Evolutionary conservation across 345 rosid genomes (phyloP).

Genomic region (Dipteronia sinensis): DNA sequence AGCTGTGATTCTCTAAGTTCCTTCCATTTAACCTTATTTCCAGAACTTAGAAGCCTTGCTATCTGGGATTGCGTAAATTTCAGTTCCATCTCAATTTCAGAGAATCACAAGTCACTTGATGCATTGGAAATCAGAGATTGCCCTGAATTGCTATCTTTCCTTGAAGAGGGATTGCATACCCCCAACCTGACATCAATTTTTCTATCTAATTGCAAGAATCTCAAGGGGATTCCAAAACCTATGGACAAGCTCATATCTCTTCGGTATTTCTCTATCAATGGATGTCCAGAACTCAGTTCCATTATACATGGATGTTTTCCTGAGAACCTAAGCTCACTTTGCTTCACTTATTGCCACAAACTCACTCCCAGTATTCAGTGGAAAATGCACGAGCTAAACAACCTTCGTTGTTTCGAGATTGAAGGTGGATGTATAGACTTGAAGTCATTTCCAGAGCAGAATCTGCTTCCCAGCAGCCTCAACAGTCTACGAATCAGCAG

Average conservation of each 20-base stretch:
- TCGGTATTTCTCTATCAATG: slow-evolving; percentile 23
- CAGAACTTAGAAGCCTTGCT: slow-evolving; percentile 33
- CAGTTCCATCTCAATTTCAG: background rate
- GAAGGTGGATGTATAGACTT: slow-evolving; percentile 31
- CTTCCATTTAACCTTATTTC: slow-evolving; percentile 29
- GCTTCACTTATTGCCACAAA: slow-evolving; percentile 32
- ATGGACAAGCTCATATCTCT: slow-evolving; percentile 35
- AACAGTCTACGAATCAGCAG: slow-evolving; percentile 31
- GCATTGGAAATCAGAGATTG: slow-evolving; percentile 31
- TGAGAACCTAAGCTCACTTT: slow-evolving; percentile 22
- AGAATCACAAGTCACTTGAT: background rate
- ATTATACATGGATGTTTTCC: slow-evolving; percentile 39
- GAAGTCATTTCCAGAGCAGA: slow-evolving; percentile 41
- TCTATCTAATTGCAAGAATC: slow-evolving; percentile 37
- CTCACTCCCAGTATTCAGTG: slow-evolving; percentile 31
- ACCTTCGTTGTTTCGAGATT: slow-evolving; percentile 34
- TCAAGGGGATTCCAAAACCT: slow-evolving; percentile 34
- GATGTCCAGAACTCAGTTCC: slow-evolving; percentile 32
- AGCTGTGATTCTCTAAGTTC: slow-evolving; percentile 32
- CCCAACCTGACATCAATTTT: slow-evolving; percentile 37
- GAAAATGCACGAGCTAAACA: slow-evolving; percentile 30
- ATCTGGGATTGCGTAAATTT: slow-evolving; percentile 22
- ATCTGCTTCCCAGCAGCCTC: slow-evolving; percentile 31
- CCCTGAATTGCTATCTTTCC: slow-evolving; percentile 29
- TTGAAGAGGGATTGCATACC: slow-evolving; percentile 30